Conservation (phyloP, 257 asterid species). For the Fraxinus excelsior region DNA sequence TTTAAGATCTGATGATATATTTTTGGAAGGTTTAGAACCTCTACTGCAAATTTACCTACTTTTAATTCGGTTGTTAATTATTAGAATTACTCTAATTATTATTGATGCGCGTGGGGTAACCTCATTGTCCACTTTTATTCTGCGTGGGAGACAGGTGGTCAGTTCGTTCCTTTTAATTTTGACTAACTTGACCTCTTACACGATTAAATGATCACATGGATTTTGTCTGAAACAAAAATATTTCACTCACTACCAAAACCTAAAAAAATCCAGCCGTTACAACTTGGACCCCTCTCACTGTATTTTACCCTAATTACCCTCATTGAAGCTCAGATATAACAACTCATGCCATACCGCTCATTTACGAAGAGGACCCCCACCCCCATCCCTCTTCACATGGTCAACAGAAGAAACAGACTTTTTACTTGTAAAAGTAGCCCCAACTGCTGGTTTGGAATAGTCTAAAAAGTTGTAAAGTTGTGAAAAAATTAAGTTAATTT, state of each 20-base stretch:
- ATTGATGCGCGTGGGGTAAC: not conserved
- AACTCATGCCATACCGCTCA: not conserved
- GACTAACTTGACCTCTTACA: not conserved
- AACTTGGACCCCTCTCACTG: not conserved
- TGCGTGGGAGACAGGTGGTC: not conserved
- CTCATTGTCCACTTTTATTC: not conserved
- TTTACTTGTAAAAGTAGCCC: not conserved
- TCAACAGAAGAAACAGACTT: not conserved
- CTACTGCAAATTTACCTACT: no score
- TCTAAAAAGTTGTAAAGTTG: no score
- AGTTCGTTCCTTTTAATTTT: not conserved
- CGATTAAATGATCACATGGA: not conserved
- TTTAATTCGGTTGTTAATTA: not conserved
- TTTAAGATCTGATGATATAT: no score
- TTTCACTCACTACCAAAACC: not conserved
- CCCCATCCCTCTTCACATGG: not conserved
- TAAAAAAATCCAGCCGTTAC: constrained; percentile 20
- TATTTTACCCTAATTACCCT: constrained; percentile 12
- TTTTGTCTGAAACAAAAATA: not conserved
- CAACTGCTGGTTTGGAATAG: no score
- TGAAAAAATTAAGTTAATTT: no score
- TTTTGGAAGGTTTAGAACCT: no score
- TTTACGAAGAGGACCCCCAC: no score
- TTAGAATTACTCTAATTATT: not conserved
- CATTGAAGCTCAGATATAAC: not conserved